Conservation (phyloP, 148 eudicot species). For the Amaranthus cruentus region DNA sequence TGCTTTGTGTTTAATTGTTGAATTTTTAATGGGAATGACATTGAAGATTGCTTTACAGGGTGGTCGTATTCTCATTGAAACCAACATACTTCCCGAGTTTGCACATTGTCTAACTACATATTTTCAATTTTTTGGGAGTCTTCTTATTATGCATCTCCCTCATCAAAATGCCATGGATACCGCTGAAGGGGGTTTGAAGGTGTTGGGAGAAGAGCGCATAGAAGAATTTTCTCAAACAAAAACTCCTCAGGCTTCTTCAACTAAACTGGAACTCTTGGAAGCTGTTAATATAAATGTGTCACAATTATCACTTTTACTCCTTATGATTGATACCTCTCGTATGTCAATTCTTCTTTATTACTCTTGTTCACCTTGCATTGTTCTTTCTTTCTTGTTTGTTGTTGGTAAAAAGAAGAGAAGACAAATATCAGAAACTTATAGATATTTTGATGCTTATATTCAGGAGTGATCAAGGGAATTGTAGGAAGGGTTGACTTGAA, state of each 20-base stretch:
- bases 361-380: neutral
- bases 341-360: slow-evolving; percentile 8
- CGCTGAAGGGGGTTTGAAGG: slow-evolving; percentile 31
- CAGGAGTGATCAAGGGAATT: slow-evolving; percentile 71
- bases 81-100: slow-evolving; percentile 39
- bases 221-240: slow-evolving; percentile 23
- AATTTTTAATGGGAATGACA: slow-evolving; percentile 14
- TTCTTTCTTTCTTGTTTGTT: neutral
- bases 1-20: neutral
- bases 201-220: slow-evolving; percentile 21
- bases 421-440: slow-evolving; percentile 3
- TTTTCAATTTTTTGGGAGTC: slow-evolving; percentile 34
- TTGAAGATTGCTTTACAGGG: slow-evolving; percentile 57
- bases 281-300: slow-evolving; percentile 45
- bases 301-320: slow-evolving; percentile 49
- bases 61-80: slow-evolving; percentile 58
- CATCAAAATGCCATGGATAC: slow-evolving; percentile 13
- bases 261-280: slow-evolving; percentile 44
- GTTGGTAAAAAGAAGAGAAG: neutral
- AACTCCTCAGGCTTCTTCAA: slow-evolving; percentile 19
- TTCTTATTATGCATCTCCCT: slow-evolving; percentile 29
- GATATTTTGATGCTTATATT: slow-evolving; percentile 22
- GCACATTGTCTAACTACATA: slow-evolving; percentile 43
- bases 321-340: slow-evolving; percentile 68
- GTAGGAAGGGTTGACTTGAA: slow-evolving; percentile 45